phyloP scores from a whole-genome alignment of 1,284 basidiomycete species.

The Athelia sp. region DNA sequence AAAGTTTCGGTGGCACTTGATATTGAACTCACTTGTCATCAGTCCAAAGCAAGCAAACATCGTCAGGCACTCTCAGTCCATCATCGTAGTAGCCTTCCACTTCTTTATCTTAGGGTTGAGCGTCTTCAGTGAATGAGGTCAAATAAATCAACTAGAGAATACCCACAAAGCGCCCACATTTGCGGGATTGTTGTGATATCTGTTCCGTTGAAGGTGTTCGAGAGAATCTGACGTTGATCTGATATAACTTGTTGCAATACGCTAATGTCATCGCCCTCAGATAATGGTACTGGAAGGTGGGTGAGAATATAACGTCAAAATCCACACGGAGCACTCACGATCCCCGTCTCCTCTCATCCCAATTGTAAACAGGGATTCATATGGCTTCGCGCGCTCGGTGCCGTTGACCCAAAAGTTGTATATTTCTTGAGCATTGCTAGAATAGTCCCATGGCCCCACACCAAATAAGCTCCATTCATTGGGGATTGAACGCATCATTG shows the following conservation, averaged over 20 bases:
- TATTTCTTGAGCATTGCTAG: constrained; percentile 44
- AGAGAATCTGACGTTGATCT: constrained; percentile 61
- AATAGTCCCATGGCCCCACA: constrained; percentile 58
- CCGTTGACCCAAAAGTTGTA: constrained; percentile 57
- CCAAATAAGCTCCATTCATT: constrained; percentile 56
- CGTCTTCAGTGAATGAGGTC: no score
- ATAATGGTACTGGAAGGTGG: constrained; percentile 40
- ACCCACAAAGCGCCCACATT: constrained; percentile 59
- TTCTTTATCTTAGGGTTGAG: constrained; percentile 32
- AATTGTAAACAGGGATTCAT: constrained; percentile 57
- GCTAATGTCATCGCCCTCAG: constrained; percentile 41
- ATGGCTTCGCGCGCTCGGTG: constrained; percentile 48
- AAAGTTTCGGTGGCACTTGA: not conserved
- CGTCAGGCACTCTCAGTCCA: constrained; percentile 51
- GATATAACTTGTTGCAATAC: constrained; percentile 52
- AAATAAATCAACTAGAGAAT: no score
- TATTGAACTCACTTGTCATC: constrained; percentile 48
- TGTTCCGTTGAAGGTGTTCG: constrained; percentile 44
- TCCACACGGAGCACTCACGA: constrained; percentile 25
- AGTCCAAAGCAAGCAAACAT: constrained; percentile 54
- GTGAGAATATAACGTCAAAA: constrained; percentile 1
- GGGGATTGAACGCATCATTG: constrained; percentile 59
- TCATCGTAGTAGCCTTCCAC: constrained; percentile 66
- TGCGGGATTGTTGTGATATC: constrained; percentile 54
- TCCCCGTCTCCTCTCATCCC: constrained; percentile 66